A percentile compares a stretch with the other conserved stretches of the same genome.
Conservation (phyloP, 345 rosid species). For the Trapa incisa region DNA sequence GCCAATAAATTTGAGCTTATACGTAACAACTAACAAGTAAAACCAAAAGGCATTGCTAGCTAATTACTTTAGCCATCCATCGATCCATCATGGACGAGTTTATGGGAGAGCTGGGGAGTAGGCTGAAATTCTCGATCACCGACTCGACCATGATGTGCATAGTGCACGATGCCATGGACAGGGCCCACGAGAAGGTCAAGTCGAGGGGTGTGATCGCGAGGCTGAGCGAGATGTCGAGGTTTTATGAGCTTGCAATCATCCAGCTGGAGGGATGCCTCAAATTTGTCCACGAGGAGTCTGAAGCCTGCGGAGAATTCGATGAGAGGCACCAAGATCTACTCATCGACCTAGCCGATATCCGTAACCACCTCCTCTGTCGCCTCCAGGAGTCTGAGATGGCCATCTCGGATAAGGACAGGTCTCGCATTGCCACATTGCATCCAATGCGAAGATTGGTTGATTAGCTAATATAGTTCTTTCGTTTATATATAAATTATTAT, state of each 20-base stretch:
- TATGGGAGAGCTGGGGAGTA: constrained; percentile 31
- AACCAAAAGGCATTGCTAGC: too few species aligned
- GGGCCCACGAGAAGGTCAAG: constrained; percentile 59
- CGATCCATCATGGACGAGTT: constrained; percentile 38
- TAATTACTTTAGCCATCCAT: too few species aligned
- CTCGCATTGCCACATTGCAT: not conserved
- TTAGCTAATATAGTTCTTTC: too few species aligned
- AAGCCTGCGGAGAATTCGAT: constrained; percentile 24
- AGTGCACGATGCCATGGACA: constrained; percentile 63
- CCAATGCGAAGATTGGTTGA: too few species aligned
- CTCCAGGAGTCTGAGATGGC: constrained; percentile 51
- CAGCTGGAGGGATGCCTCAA: constrained; percentile 63
- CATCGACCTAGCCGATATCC: constrained; percentile 44
- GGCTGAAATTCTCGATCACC: constrained; percentile 41
- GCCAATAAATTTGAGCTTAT: not conserved
- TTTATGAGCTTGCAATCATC: constrained; percentile 71
- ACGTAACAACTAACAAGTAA: not conserved
- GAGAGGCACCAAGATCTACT: constrained; percentile 46
- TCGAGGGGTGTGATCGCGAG: constrained; percentile 53
- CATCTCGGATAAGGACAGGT: constrained; percentile 49
- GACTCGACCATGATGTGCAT: constrained; percentile 86
- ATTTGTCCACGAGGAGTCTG: constrained; percentile 65
- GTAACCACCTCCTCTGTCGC: constrained; percentile 63
- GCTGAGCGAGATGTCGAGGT: constrained; percentile 58
- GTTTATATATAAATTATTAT: too few species aligned